A percentile compares a stretch with the other conserved stretches of the same genome.
These are phyloP conservation scores for Penicillium cosmopolitanum DNA, from an alignment of 495 filamentous ascomycete species.

Conservation along the genomic window DNA sequence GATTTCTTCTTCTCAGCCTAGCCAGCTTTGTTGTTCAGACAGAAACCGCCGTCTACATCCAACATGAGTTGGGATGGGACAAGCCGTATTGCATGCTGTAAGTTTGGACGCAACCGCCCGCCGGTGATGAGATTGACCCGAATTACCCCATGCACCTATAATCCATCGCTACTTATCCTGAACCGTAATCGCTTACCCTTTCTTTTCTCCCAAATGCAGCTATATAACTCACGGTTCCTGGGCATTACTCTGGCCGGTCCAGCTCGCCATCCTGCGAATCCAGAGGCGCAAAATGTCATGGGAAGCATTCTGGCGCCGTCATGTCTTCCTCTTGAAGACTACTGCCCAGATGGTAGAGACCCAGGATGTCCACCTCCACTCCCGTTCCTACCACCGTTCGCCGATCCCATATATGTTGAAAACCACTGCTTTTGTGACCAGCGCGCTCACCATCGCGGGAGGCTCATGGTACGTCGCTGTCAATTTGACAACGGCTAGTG, in stretches of 20 bases:
- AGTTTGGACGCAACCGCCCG: slow-evolving; percentile 34
- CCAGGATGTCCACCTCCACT: slow-evolving; percentile 61
- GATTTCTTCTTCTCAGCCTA: slow-evolving; percentile 80
- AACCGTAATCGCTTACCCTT: slow-evolving; percentile 19
- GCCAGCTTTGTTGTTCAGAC: slow-evolving; percentile 88
- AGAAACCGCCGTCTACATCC: slow-evolving; percentile 91
- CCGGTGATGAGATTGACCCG: slow-evolving; percentile 7
- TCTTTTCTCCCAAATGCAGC: slow-evolving; percentile 40
- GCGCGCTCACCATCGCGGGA: slow-evolving; percentile 86
- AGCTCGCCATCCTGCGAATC: slow-evolving; percentile 77
- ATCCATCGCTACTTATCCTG: slow-evolving; percentile 3
- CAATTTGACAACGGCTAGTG: slow-evolving; percentile 85
- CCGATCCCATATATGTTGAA: slow-evolving; percentile 74
- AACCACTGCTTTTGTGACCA: slow-evolving; percentile 80
- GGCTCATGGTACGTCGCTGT: slow-evolving; percentile 97
- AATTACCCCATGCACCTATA: slow-evolving; percentile 4
- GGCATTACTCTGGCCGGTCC: slow-evolving; percentile 82
- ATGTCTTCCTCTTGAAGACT: slow-evolving; percentile 70
- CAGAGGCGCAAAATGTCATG: slow-evolving; percentile 75
- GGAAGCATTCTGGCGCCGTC: slow-evolving; percentile 84
- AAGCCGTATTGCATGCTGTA: slow-evolving; percentile 99
- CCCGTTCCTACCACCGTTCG: slow-evolving; percentile 50
- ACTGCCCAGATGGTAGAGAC: slow-evolving; percentile 87
- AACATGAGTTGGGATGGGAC: slow-evolving; percentile 85
- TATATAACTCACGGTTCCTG: slow-evolving; percentile 95